Evolutionary conservation across 2,329 filamentous ascomycete species (phyloP).

Genomic region (Macroventuria anomochaeta): DNA sequence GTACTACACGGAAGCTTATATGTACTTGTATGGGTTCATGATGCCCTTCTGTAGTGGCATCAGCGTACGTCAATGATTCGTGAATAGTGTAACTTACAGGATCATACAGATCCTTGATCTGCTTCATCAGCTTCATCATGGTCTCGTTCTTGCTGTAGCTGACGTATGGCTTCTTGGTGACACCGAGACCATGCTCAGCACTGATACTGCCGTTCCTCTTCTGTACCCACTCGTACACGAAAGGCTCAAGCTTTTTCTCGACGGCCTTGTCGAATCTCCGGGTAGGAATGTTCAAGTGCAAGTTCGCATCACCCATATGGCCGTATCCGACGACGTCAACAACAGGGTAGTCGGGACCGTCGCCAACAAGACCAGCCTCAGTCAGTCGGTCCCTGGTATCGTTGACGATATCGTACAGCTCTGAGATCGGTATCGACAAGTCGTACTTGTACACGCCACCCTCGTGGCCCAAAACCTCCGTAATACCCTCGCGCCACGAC

Average conservation of each 20-base stretch:
- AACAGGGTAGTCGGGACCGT: slow-evolving; percentile 77
- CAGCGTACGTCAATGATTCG: slow-evolving; percentile 12
- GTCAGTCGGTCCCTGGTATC: slow-evolving; percentile 77
- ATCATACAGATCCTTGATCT: slow-evolving; percentile 93
- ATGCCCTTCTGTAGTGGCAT: slow-evolving; percentile 76
- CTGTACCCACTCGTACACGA: slow-evolving; percentile 96
- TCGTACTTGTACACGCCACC: slow-evolving; percentile 99
- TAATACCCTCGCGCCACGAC: slow-evolving; percentile 92
- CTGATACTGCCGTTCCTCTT: slow-evolving; percentile 91
- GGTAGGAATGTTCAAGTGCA: slow-evolving; percentile 90
- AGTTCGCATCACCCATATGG: slow-evolving; percentile 96
- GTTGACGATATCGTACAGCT: slow-evolving; percentile 89
- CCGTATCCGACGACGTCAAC: slow-evolving; percentile 94
- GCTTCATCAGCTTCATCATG: slow-evolving; percentile 90
- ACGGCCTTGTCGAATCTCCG: slow-evolving; percentile 85
- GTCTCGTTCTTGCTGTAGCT: slow-evolving; percentile 89
- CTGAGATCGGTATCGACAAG: slow-evolving; percentile 85
- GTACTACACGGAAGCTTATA: slow-evolving; percentile 51
- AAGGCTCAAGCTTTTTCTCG: slow-evolving; percentile 88
- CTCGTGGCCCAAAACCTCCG: slow-evolving; percentile 85
- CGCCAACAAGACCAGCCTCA: slow-evolving; percentile 74
- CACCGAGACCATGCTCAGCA: slow-evolving; percentile 90
- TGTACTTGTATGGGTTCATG: slow-evolving; percentile 99
- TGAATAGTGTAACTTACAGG: slow-evolving; percentile 67
- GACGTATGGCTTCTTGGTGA: slow-evolving; percentile 96